phyloP scores from a whole-genome alignment of 371 early-diverging fungal species.

The Mucor lusitanicus region DNA sequence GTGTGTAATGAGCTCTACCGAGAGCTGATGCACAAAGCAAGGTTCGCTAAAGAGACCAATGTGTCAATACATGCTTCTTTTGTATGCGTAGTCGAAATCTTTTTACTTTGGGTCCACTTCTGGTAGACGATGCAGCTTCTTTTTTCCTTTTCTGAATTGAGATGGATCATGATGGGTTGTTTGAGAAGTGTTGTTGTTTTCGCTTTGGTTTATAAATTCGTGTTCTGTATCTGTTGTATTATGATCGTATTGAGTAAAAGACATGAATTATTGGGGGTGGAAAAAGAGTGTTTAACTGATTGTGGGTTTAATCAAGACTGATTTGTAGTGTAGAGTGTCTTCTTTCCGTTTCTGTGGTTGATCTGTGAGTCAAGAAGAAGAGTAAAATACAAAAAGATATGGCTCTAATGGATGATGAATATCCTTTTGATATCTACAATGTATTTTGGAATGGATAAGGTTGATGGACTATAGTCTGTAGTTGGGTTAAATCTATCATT shows the following conservation, averaged over 20 bases:
- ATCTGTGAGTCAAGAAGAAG: too few species aligned
- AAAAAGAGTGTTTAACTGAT: background rate
- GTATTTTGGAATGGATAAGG: background rate
- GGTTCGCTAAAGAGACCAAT: constrained; percentile 23
- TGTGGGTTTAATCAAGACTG: background rate
- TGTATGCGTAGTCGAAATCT: background rate
- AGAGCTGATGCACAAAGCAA: constrained; percentile 41
- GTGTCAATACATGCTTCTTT: background rate
- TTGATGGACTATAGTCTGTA: background rate
- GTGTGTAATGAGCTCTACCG: constrained; percentile 47
- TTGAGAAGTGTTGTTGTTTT: background rate
- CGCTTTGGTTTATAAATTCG: constrained; percentile 5
- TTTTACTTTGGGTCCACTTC: constrained; percentile 22
- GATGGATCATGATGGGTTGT: constrained; percentile 6
- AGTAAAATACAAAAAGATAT: too few species aligned
- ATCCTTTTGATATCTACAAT: too few species aligned
- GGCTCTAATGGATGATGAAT: too few species aligned
- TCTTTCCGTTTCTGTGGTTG: background rate
- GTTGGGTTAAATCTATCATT: background rate
- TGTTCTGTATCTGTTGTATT: background rate
- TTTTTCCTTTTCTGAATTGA: constrained; percentile 15
- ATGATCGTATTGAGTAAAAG: constrained; percentile 26
- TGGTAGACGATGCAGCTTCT: constrained; percentile 8
- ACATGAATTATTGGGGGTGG: constrained; percentile 32
- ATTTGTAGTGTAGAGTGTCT: background rate